Conservation (phyloP, 139 green algal species). For the Haematococcus sp. region DNA sequence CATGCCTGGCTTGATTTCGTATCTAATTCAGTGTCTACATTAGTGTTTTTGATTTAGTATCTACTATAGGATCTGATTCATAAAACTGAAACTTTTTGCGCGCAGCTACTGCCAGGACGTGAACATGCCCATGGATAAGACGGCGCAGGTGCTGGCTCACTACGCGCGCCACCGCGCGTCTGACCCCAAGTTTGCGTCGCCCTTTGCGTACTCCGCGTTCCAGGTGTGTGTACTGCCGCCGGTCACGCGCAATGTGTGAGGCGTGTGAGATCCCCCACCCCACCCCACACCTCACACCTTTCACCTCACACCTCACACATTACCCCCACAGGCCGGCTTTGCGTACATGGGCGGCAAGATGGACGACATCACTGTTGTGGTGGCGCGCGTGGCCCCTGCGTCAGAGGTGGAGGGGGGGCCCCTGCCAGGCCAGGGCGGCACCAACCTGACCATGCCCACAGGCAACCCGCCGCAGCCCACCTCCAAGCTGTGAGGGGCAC, state of each 20-base stretch:
- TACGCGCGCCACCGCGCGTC: constrained; percentile 55
- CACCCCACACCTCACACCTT: no score
- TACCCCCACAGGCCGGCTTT: constrained; percentile 31
- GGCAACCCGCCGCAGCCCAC: no score
- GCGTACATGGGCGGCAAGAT: constrained; percentile 73
- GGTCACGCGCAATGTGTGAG: background rate
- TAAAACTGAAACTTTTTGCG: no score
- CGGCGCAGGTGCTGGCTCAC: constrained; percentile 40
- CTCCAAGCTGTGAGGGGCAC: no score
- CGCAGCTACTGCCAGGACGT: constrained; percentile 36
- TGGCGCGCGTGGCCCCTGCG: constrained; percentile 39
- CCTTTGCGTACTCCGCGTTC: constrained; percentile 77
- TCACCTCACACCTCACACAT: no score
- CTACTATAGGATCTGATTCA: no score
- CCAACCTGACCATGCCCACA: no score
- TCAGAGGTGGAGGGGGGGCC: background rate
- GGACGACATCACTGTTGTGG: constrained; percentile 77
- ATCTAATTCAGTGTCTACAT: no score
- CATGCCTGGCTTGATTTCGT: no score
- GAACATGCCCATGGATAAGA: constrained; percentile 32
- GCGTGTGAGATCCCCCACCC: no score
- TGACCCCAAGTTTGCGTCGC: constrained; percentile 70
- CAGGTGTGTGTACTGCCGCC: constrained; percentile 28
- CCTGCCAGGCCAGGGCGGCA: background rate
- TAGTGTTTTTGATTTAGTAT: no score